Evolutionary conservation across 768 basidiomycete species (phyloP).

Genomic region (Udeniomyces megalosporus): DNA sequence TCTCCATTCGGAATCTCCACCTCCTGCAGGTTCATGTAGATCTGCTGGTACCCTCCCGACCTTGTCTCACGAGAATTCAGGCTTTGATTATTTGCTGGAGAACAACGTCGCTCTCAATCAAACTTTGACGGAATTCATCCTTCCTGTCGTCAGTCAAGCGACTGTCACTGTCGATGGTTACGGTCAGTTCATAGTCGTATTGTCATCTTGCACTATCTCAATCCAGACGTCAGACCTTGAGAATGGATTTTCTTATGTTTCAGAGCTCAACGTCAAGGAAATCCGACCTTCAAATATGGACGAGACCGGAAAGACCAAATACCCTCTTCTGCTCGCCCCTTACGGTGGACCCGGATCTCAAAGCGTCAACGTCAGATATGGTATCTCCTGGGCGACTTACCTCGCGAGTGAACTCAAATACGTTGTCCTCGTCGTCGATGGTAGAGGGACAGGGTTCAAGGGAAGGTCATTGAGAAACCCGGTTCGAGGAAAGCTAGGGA

Average conservation of each 20-base stretch:
- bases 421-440: slow-evolving; percentile 75
- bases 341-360: slow-evolving; percentile 88
- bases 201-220: background rate
- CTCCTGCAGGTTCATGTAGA: background rate
- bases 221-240: slow-evolving; percentile 16
- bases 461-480: slow-evolving; percentile 61
- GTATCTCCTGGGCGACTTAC: slow-evolving; percentile 72
- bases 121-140: slow-evolving; percentile 44
- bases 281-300: slow-evolving; percentile 86
- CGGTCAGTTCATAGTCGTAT: slow-evolving; percentile 2
- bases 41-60: background rate
- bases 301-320: slow-evolving; percentile 83
- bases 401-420: slow-evolving; percentile 66
- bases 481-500: slow-evolving; percentile 75
- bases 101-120: slow-evolving; percentile 52
- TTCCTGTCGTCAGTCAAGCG: slow-evolving; percentile 5
- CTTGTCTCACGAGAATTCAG: background rate
- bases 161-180: slow-evolving; percentile 15
- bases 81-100: slow-evolving; percentile 39
- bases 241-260: background rate
- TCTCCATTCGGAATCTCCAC: background rate
- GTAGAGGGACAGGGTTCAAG: slow-evolving; percentile 82
- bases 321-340: slow-evolving; percentile 83
- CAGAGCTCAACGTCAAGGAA: slow-evolving; percentile 79
- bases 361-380: slow-evolving; percentile 48